These are phyloP conservation scores for Colletotrichum aenigma DNA, from an alignment of 2,329 filamentous ascomycete genomes.

Conservation along the genomic window DNA sequence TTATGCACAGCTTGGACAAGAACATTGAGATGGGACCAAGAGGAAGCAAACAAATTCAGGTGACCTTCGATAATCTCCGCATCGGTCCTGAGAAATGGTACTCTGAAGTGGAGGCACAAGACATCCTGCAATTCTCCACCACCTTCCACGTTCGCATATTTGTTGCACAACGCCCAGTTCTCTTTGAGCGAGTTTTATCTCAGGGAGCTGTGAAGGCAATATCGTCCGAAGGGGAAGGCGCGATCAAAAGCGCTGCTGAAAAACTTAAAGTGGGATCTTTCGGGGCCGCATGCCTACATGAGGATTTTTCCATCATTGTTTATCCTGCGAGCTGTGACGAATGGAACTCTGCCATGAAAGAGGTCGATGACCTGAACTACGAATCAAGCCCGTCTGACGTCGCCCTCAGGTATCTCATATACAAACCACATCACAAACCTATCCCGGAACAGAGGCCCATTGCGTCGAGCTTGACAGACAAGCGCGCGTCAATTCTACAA, in stretches of 20 bases:
- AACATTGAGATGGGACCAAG: slow-evolving; percentile 2
- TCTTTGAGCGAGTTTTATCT: slow-evolving; percentile 3
- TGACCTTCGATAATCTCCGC: slow-evolving; percentile 15
- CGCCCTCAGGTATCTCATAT: slow-evolving; percentile 41
- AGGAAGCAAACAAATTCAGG: neutral
- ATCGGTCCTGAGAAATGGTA: slow-evolving; percentile 27
- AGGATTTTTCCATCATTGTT: slow-evolving; percentile 41
- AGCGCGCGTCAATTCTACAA: slow-evolving; percentile 24
- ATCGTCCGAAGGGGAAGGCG: neutral
- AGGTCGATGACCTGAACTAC: neutral
- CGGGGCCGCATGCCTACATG: slow-evolving; percentile 36
- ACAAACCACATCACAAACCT: slow-evolving; percentile 28
- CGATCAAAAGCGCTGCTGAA: slow-evolving; percentile 32
- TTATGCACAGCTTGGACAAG: slow-evolving; percentile 1
- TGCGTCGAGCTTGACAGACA: neutral
- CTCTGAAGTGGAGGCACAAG: slow-evolving; percentile 25
- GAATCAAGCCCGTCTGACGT: slow-evolving; percentile 7
- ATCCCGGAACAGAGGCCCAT: neutral
- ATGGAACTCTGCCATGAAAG: slow-evolving; percentile 30
- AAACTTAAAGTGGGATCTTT: slow-evolving; percentile 38
- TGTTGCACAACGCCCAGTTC: neutral
- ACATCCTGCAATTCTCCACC: slow-evolving; percentile 36
- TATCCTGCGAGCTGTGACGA: slow-evolving; percentile 40
- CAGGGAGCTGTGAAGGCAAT: slow-evolving; percentile 16
- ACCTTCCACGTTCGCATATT: slow-evolving; percentile 38